phyloP scores from a whole-genome alignment of 805 yeast genomes.

The Kodamaea nitidulidarum region DNA sequence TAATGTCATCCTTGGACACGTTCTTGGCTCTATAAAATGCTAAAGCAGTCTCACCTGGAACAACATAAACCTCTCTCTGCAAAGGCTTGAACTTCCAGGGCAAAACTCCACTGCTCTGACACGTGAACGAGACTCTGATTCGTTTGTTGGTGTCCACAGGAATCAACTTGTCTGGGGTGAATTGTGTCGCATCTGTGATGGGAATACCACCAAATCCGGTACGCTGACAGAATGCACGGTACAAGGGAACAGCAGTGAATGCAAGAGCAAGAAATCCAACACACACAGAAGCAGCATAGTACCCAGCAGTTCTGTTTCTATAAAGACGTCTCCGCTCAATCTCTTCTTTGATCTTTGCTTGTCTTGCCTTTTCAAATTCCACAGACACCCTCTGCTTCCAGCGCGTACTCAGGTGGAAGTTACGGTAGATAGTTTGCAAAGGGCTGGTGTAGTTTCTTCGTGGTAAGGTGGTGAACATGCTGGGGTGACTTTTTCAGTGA shows the following conservation, averaged over 20 bases:
- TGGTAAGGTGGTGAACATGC: not conserved
- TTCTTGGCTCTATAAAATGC: conserved; percentile 94
- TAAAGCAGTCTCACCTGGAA: conserved; percentile 96
- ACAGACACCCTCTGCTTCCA: not conserved
- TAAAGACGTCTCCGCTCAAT: conserved; percentile 26
- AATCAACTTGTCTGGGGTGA: conserved; percentile 80
- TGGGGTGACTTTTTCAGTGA: not conserved
- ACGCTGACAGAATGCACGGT: conserved; percentile 85
- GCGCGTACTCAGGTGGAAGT: conserved; percentile 1
- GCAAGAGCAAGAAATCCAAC: conserved; percentile 71
- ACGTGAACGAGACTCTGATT: conserved; percentile 80
- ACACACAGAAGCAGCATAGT: conserved; percentile 66
- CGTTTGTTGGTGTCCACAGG: conserved; percentile 85
- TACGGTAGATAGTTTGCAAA: not conserved
- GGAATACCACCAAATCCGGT: conserved; percentile 98
- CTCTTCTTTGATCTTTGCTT: conserved; percentile 16
- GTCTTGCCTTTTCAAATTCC: conserved; percentile 9
- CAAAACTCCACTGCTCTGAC: conserved; percentile 82
- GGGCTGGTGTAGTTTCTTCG: not conserved
- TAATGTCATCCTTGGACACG: conserved; percentile 77
- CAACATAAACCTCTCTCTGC: conserved; percentile 85
- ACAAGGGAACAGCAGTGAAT: conserved; percentile 89
- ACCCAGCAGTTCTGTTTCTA: conserved; percentile 53
- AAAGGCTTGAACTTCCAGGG: conserved; percentile 97
- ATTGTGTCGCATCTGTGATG: conserved; percentile 73